Conservation (phyloP, 345 rosid species). For the Trapa incisa region DNA sequence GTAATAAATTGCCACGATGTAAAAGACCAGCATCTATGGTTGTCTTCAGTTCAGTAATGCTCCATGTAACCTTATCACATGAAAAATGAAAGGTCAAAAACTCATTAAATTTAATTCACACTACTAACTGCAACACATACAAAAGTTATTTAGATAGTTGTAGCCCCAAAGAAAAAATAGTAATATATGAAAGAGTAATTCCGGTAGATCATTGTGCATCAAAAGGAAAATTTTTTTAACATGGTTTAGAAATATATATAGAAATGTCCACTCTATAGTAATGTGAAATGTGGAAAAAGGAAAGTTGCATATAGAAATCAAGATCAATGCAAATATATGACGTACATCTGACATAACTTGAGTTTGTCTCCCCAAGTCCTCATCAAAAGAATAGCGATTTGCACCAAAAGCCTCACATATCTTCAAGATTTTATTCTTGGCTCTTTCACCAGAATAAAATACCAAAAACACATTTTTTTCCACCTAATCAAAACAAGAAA, state of each 20-base stretch:
- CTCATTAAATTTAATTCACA: background rate
- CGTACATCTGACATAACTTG: conserved; percentile 57
- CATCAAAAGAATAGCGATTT: conserved; percentile 80
- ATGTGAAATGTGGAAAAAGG: background rate
- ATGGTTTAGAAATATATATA: background rate
- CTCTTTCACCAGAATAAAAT: conserved; percentile 89
- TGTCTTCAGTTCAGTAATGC: conserved; percentile 60
- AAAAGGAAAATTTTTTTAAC: background rate
- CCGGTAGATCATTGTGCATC: background rate
- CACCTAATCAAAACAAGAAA: conserved; percentile 35
- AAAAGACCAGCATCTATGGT: conserved; percentile 56
- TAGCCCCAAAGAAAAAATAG: background rate
- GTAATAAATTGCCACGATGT: conserved; percentile 55
- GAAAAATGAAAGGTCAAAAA: background rate
- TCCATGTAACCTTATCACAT: conserved; percentile 51
- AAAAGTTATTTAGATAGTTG: background rate
- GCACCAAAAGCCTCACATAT: conserved; percentile 98
- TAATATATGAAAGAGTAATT: background rate
- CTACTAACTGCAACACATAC: background rate
- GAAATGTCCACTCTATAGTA: background rate
- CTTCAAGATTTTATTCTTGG: conserved; percentile 74
- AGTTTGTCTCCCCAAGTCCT: conserved; percentile 61
- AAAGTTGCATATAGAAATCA: background rate
- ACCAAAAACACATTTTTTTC: conserved; percentile 85
- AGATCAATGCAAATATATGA: conserved; percentile 1